A percentile compares a stretch with the other conserved stretches of the same genome.
Evolutionary conservation across 23 red algal genomes (phyloP).

Genomic region (Porphyridium purpureum): DNA sequence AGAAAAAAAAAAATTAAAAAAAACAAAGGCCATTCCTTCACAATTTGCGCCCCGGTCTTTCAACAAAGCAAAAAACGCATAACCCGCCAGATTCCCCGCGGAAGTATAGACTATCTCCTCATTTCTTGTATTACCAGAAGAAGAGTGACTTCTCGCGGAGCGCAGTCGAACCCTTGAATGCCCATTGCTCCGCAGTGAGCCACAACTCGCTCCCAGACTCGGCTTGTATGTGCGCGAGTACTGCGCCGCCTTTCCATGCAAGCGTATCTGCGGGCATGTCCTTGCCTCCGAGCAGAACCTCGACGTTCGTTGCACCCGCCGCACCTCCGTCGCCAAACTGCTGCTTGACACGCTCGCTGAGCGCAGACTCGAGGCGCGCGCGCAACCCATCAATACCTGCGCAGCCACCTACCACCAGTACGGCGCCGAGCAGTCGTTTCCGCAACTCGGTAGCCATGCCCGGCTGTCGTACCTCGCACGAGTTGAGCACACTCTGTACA

Average conservation of each 20-base stretch:
- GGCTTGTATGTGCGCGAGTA: background rate
- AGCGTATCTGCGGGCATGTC: background rate
- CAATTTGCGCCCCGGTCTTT: too few relatives aligned
- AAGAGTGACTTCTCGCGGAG: too few relatives aligned
- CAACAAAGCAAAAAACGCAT: too few relatives aligned
- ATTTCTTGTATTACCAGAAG: too few relatives aligned
- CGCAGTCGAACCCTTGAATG: too few relatives aligned
- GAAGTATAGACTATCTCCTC: too few relatives aligned
- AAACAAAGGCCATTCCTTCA: too few relatives aligned
- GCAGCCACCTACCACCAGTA: background rate
- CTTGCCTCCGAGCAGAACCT: background rate
- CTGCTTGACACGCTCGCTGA: background rate
- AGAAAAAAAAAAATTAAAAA: too few relatives aligned
- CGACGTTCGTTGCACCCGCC: background rate
- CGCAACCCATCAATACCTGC: background rate
- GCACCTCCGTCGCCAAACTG: background rate
- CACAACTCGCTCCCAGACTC: too few relatives aligned
- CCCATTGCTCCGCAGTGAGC: too few relatives aligned
- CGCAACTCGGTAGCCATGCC: background rate
- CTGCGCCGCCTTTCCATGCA: slow-evolving; percentile 1
- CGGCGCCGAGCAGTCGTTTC: background rate
- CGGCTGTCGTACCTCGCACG: background rate
- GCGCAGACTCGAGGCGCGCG: background rate
- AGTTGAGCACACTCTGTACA: background rate
- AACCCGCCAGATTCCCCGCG: too few relatives aligned